phyloP scores from a whole-genome alignment of 345 rosid species.

The Rhizophora apiculata region DNA sequence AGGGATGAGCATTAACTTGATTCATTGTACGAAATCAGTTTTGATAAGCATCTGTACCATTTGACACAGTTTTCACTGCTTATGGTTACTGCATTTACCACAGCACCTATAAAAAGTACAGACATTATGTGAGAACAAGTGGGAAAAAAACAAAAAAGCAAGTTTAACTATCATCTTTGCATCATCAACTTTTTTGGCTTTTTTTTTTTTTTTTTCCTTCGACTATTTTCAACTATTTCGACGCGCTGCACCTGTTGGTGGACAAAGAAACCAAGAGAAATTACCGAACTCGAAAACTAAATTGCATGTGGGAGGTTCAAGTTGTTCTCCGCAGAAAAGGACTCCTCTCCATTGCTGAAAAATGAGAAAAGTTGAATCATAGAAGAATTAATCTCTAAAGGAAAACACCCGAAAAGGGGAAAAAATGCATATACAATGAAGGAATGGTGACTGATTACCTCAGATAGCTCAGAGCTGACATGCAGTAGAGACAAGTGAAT shows the following conservation, averaged over 20 bases:
- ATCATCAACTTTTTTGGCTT: background rate
- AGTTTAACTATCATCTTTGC: constrained; percentile 6
- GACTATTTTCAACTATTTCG: background rate
- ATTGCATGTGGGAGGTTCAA: constrained; percentile 65
- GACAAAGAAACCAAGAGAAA: too few relatives aligned
- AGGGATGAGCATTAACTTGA: too few relatives aligned
- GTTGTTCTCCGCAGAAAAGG: constrained; percentile 42
- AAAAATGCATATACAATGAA: background rate
- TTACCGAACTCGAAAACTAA: constrained; percentile 23
- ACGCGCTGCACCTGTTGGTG: background rate
- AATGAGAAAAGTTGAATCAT: background rate
- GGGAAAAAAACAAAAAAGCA: background rate
- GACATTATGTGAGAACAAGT: too few relatives aligned
- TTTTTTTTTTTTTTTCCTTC: background rate
- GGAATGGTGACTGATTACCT: constrained; percentile 38
- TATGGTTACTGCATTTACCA: too few relatives aligned
- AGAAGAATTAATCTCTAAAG: background rate
- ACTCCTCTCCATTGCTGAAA: constrained; percentile 69
- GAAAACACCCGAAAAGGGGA: background rate
- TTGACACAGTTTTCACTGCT: too few relatives aligned
- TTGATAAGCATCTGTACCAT: too few relatives aligned
- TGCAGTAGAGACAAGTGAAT: constrained; percentile 88
- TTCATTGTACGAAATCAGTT: too few relatives aligned
- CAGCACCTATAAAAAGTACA: too few relatives aligned
- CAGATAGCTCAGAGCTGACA: constrained; percentile 88